Conservation (phyloP, 2,329 filamentous ascomycete species). For the Monosporascus sp. region DNA sequence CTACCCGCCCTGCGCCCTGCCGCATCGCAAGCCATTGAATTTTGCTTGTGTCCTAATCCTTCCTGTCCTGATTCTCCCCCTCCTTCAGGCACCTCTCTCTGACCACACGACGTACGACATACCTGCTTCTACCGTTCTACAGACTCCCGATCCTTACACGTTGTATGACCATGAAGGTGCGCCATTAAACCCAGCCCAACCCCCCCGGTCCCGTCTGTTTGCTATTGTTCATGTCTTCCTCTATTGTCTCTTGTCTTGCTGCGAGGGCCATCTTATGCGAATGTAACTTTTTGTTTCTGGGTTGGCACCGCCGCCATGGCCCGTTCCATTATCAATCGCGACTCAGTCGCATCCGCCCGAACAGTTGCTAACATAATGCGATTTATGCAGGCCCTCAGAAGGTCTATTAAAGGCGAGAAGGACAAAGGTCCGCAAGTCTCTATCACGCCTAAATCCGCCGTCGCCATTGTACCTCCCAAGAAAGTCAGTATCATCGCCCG, state of each 20-base stretch:
- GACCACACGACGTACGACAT: constrained; percentile 4
- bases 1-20: constrained; percentile 16
- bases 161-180: constrained; percentile 31
- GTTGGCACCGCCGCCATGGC: constrained; percentile 18
- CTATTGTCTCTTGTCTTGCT: constrained; percentile 9
- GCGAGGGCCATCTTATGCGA: constrained; percentile 3
- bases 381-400: constrained; percentile 65
- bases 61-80: constrained; percentile 13
- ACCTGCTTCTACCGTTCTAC: constrained; percentile 3
- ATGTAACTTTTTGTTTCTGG: constrained; percentile 2
- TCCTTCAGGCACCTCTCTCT: constrained; percentile 10
- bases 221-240: constrained; percentile 6
- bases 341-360: constrained; percentile 16
- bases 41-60: constrained; percentile 16
- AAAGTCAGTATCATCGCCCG: constrained; percentile 57
- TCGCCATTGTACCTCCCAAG: constrained; percentile 87
- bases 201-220: constrained; percentile 4
- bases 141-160: constrained; percentile 16
- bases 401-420: constrained; percentile 89
- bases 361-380: constrained; percentile 33
- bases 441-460: constrained; percentile 77
- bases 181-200: constrained; percentile 23
- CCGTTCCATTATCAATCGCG: constrained; percentile 16
- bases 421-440: constrained; percentile 67
- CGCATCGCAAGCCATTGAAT: constrained; percentile 16